Evolutionary conservation across 805 yeast genomes (phyloP).

Genomic region (Huiozyma naganishii): DNA sequence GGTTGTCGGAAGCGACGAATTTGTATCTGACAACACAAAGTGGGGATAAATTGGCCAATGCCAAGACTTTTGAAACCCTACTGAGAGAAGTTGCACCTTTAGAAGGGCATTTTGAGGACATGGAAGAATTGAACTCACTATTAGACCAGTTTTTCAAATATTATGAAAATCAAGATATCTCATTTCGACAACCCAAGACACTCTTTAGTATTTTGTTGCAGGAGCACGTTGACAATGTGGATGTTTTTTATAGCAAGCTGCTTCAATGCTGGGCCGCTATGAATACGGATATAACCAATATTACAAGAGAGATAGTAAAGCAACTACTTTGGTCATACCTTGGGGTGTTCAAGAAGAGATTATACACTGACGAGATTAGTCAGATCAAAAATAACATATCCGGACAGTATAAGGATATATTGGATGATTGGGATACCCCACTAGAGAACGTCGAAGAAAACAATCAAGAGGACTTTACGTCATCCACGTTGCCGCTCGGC

Average conservation of each 20-base stretch:
- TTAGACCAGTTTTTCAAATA: constrained; percentile 19
- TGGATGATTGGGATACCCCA: constrained; percentile 18
- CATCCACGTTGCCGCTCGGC: constrained; percentile 1
- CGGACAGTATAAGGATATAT: constrained; percentile 8
- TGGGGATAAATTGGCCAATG: not conserved
- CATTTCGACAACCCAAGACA: constrained; percentile 10
- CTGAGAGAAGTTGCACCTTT: constrained; percentile 9
- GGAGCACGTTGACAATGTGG: constrained; percentile 13
- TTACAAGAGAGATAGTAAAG: constrained; percentile 14
- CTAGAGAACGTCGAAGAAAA: constrained; percentile 6
- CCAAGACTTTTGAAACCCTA: constrained; percentile 1
- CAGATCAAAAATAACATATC: constrained; percentile 5
- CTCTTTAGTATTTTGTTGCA: constrained; percentile 9
- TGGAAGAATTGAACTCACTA: constrained; percentile 19
- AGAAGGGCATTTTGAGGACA: constrained; percentile 8
- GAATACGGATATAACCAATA: constrained; percentile 8
- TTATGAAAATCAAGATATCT: constrained; percentile 14
- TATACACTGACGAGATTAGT: constrained; percentile 3
- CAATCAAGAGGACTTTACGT: not conserved
- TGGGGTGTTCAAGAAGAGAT: constrained; percentile 6
- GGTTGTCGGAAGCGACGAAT: constrained; percentile 18
- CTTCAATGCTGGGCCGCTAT: constrained; percentile 23
- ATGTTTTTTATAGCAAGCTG: constrained; percentile 16
- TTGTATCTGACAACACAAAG: constrained; percentile 7
- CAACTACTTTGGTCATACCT: constrained; percentile 10